Conservation (phyloP, 2,329 filamentous ascomycete species). For the Endothia cerciana region DNA sequence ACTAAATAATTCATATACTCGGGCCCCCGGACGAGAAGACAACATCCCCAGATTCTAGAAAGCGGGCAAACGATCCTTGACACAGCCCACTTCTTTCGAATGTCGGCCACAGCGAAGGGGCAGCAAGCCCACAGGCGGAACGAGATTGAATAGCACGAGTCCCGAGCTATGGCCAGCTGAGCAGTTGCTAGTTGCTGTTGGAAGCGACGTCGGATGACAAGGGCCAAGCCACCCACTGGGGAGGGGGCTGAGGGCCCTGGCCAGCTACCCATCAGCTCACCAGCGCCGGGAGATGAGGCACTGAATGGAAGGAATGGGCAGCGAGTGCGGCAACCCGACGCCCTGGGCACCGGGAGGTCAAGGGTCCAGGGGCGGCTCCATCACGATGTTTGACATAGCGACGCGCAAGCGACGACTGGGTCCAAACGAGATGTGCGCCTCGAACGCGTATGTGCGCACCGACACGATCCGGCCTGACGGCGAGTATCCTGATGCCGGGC, state of each 20-base stretch:
- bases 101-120: slow-evolving; percentile 21
- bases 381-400: slow-evolving; percentile 23
- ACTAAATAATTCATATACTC: slow-evolving; percentile 19
- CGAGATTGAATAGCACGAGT: slow-evolving; percentile 11
- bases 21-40: slow-evolving; percentile 1
- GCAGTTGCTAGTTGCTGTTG: background rate
- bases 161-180: slow-evolving; percentile 10
- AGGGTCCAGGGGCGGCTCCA: slow-evolving; percentile 23
- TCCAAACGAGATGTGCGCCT: too few relatives aligned
- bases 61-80: background rate
- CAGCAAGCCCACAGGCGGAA: slow-evolving; percentile 16
- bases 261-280: slow-evolving; percentile 9
- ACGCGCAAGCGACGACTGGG: slow-evolving; percentile 22
- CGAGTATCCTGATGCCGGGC: background rate
- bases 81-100: slow-evolving; percentile 26
- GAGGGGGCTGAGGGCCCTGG: slow-evolving; percentile 15
- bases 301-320: background rate
- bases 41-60: slow-evolving; percentile 22
- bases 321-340: slow-evolving; percentile 4
- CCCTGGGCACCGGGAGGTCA: slow-evolving; percentile 23
- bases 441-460: slow-evolving; percentile 1
- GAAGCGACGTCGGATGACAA: slow-evolving; percentile 12
- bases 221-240: slow-evolving; percentile 18
- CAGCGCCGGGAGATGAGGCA: slow-evolving; percentile 16
- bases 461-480: background rate